These are phyloP conservation scores for Zhuliangozyma blackwelliae DNA, from an alignment of 1,139 yeast genomes.

Conservation along the genomic window DNA sequence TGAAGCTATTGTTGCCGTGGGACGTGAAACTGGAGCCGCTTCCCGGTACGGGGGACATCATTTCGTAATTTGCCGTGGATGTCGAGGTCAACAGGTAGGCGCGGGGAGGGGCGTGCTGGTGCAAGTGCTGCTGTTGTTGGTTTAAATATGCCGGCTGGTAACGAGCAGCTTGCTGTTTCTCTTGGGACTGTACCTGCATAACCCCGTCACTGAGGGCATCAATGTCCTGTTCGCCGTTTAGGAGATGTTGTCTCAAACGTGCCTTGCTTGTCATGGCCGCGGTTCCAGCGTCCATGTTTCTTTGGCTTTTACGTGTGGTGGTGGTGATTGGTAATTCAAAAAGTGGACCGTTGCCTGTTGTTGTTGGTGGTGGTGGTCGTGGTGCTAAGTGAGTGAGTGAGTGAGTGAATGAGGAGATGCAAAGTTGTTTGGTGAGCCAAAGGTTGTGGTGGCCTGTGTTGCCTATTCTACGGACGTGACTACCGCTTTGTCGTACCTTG, in stretches of 20 bases:
- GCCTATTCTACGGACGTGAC: too few species aligned
- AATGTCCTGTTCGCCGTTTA: slow-evolving; percentile 28
- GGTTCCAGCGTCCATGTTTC: slow-evolving; percentile 19
- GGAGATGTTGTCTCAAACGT: slow-evolving; percentile 31
- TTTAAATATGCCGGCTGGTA: slow-evolving; percentile 11
- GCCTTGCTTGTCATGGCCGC: slow-evolving; percentile 16
- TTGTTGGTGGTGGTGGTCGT: too few species aligned
- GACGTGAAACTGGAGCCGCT: slow-evolving; percentile 3
- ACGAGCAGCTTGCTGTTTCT: slow-evolving; percentile 5
- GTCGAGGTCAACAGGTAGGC: slow-evolving; percentile 10
- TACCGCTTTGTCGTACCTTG: too few species aligned
- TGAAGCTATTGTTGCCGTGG: slow-evolving; percentile 2
- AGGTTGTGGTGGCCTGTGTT: too few species aligned
- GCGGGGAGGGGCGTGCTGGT: slow-evolving; percentile 5
- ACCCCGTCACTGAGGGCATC: slow-evolving; percentile 17
- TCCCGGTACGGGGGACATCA: slow-evolving; percentile 12
- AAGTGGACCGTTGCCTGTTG: too few species aligned
- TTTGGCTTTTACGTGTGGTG: too few species aligned
- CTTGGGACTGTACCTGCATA: slow-evolving; percentile 11
- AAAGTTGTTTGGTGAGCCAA: too few species aligned
- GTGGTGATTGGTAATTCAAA: too few species aligned
- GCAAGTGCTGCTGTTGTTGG: slow-evolving; percentile 10
- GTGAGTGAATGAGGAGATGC: too few species aligned
- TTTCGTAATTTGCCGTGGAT: slow-evolving; percentile 12
- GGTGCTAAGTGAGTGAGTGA: too few species aligned